Evolutionary conservation across 768 basidiomycete species (phyloP), one percentile per base, ranked within the genome.

Genomic region (Russula foetens): DNA sequence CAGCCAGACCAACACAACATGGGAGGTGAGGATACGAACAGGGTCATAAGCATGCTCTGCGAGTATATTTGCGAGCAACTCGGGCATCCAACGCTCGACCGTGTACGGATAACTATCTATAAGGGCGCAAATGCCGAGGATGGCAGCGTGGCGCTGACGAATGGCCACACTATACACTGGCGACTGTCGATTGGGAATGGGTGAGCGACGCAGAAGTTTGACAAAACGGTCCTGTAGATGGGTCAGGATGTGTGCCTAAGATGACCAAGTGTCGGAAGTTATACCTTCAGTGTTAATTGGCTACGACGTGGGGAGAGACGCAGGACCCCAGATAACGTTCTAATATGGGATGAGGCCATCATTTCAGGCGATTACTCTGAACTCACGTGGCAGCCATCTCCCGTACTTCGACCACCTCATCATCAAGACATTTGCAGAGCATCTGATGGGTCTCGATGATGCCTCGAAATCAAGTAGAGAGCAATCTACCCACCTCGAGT

Each of bases 41-140:
- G 93, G 94, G 69, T 94, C 91, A 62, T 93, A 90, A 1, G 88
- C 86, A 70, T 92, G 88, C 66, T 90, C 87, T 11, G 85, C 86
- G 57, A 94, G 76, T 21, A 90, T 80, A 61, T 81, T 85, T 41
- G 89, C 86, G 63, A 95, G 74, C 46, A 97, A 79, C 49, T 85
- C 84, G 0, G 94, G 91, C 82, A 96, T 86, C 88, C 94, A 98
- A 63, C 85, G 84, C 68, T 96, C 96, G 15, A 98, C 88, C 2
- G 93, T 94, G 73, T 97, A 97, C 0, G 96, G 96, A 71, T 90
- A 96, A 59, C 93, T 95, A 67, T 95, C 91, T 35, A 98, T 84
- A 33, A 98, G 76, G 6, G 96, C 92, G 65, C 91, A 92, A 46
- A 95, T 85, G n/a, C 96, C 96, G 50, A 98, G 79, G 59, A 98